Conservation (phyloP, 176 grass and related monocot species). For the Sorghum bicolor region Sorghum_bicolor_NCBIv3 NC_012872.2:69343001-69343500, state of each 20-base stretch:
- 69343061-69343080: conserved; percentile 74
- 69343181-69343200: conserved; percentile 43
- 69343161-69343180: conserved; percentile 62
- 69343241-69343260: conserved; percentile 39
- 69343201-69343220: conserved; percentile 23
- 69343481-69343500: conserved; percentile 44
- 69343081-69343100: conserved; percentile 77
- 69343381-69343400: conserved; percentile 36
- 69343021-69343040: conserved; percentile 62
- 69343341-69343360: conserved; percentile 35
- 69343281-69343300: conserved; percentile 36
- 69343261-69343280: conserved; percentile 36
- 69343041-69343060: conserved; percentile 81
- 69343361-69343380: conserved; percentile 54
- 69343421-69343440: conserved; percentile 24
- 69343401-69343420: conserved; percentile 11
- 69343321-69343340: conserved; percentile 13
- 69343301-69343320: conserved; percentile 22
- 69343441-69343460: conserved; percentile 36
- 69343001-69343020: conserved; percentile 41
- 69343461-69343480: conserved; percentile 38
- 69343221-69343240: conserved; percentile 45
- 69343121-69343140: conserved; percentile 57
- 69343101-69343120: conserved; percentile 76
- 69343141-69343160: conserved; percentile 44